Base-by-base conservation (phyloP, 1,139 yeast genomes). In the Diutina rugosa region DNA sequence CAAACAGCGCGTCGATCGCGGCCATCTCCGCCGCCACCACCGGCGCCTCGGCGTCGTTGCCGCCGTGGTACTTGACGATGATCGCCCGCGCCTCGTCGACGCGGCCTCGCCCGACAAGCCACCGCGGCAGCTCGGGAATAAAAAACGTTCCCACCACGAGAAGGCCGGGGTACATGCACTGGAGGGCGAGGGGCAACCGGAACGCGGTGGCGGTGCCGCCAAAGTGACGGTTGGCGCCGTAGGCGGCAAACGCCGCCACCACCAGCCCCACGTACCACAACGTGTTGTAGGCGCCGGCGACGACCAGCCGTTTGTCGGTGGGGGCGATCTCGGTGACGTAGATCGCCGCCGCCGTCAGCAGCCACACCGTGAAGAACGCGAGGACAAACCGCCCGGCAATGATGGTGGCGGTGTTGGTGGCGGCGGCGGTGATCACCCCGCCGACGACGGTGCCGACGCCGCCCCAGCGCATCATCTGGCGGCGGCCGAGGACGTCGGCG, bases 81-180 rank as follows among this genome's bases (percentile, higher is more conserved):
- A 69, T 63, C 4, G 48, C 54, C 45, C 63, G 60, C 1, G 86
- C 84, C 26, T 69, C 67, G 2, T 69, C 69, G 16, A 67, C 60
- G 38, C 72, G 64, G 5, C 73, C 74, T 35, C 69, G 69, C 18
- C 74, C 66, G 10, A 80, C 70, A 46, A 80, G 68, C 48, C 48
- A 46, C 30, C 48, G 48, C 6, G 48, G 48, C 48, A 46, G 48
- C n/a, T 46, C 48, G 16, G 48, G 48, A 26, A 46, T 46, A n/a
- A 46, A 46, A 10, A n/a, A 46, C 6, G 29, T 21, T n/a, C 28
- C 28, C n/a, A 46, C 30, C 16, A 18, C 7, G n/a, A 46, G 9
- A 10, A 46, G 28, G 21, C 48, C 48, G 5, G 48, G 48, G 26
- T n/a, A 46, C 48, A 46, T 46, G 9, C 29, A 18, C 30, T 46